phyloP scores from a whole-genome alignment of 768 basidiomycete species.

The Phanerochaete carnosa region DNA sequence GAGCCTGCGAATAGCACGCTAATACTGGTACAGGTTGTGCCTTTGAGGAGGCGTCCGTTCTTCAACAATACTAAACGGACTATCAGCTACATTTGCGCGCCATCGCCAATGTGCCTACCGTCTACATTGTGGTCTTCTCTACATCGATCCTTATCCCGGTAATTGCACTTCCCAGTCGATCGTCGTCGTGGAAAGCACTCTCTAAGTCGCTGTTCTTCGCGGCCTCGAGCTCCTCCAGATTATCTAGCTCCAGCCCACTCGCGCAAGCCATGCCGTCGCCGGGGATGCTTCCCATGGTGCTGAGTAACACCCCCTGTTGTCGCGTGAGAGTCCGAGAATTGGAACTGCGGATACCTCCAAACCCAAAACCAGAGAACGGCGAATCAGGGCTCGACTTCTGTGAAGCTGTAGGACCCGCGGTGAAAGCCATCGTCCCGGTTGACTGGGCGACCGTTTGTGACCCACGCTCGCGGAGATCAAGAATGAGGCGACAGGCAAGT shows the following conservation, averaged over 20 bases:
- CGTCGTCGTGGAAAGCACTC: slow-evolving; percentile 4
- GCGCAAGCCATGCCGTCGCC: slow-evolving; percentile 14
- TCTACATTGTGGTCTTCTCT: slow-evolving; percentile 29
- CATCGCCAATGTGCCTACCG: neutral
- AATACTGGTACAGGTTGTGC: neutral
- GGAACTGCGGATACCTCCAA: slow-evolving; percentile 19
- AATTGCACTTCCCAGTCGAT: slow-evolving; percentile 10
- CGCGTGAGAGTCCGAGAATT: slow-evolving; percentile 22
- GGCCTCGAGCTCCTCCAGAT: slow-evolving; percentile 15
- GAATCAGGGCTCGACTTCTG: slow-evolving; percentile 26
- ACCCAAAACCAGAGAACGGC: slow-evolving; percentile 25
- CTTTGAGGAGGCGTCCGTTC: neutral
- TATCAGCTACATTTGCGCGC: neutral
- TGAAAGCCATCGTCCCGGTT: slow-evolving; percentile 26
- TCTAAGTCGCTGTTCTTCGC: slow-evolving; percentile 19
- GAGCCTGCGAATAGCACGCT: neutral
- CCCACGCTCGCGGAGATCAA: slow-evolving; percentile 79
- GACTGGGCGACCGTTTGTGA: slow-evolving; percentile 77
- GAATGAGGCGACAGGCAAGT: slow-evolving; percentile 77
- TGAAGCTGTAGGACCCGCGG: slow-evolving; percentile 23
- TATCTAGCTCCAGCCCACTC: slow-evolving; percentile 25
- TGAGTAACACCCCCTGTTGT: slow-evolving; percentile 25
- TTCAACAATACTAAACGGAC: neutral
- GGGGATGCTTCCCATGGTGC: slow-evolving; percentile 27
- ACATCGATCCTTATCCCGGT: slow-evolving; percentile 29